Percentiles rank a stretch among this genome's conserved stretches.
Conservation (phyloP, 2,329 filamentous ascomycete species). For the Bipolaris oryzae region DNA sequence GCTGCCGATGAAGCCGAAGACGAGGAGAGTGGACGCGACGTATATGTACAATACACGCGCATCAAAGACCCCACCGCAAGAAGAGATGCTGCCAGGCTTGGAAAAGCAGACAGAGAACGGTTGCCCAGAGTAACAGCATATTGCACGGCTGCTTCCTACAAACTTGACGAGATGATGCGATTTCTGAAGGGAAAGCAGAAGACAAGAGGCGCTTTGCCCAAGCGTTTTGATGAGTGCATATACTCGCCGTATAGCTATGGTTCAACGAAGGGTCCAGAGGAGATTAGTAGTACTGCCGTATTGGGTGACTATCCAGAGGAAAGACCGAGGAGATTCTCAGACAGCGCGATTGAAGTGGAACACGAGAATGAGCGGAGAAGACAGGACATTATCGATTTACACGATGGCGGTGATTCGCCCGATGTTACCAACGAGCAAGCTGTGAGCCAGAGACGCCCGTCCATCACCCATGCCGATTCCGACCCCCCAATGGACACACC, state of each 20-base stretch:
- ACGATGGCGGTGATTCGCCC: conserved; percentile 47
- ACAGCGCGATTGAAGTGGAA: conserved; percentile 73
- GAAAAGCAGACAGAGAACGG: conserved; percentile 87
- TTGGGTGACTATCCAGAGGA: conserved; percentile 33
- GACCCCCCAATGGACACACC: conserved; percentile 53
- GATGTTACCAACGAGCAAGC: conserved; percentile 35
- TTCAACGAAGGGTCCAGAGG: conserved; percentile 47
- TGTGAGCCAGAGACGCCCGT: conserved; percentile 32
- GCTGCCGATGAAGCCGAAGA: conserved; percentile 78
- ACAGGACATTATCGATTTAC: conserved; percentile 69
- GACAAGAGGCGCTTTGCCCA: conserved; percentile 79
- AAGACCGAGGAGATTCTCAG: conserved; percentile 71
- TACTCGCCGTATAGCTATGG: conserved; percentile 91
- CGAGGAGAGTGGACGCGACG: conserved; percentile 90
- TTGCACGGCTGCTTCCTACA: conserved; percentile 90
- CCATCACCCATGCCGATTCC: conserved; percentile 37
- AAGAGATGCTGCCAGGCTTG: conserved; percentile 86
- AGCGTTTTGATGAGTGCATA: conserved; percentile 95
- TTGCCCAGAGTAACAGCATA: conserved; percentile 94
- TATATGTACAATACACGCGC: conserved; percentile 96
- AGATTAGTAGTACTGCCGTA: conserved; percentile 44
- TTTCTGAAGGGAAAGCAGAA: conserved; percentile 87
- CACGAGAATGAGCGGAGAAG: conserved; percentile 62
- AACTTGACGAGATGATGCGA: conserved; percentile 85
- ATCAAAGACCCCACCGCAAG: conserved; percentile 96